Base-by-base conservation (phyloP, 768 basidiomycete species). In the Pleurotus salmoneostramineus region DNA sequence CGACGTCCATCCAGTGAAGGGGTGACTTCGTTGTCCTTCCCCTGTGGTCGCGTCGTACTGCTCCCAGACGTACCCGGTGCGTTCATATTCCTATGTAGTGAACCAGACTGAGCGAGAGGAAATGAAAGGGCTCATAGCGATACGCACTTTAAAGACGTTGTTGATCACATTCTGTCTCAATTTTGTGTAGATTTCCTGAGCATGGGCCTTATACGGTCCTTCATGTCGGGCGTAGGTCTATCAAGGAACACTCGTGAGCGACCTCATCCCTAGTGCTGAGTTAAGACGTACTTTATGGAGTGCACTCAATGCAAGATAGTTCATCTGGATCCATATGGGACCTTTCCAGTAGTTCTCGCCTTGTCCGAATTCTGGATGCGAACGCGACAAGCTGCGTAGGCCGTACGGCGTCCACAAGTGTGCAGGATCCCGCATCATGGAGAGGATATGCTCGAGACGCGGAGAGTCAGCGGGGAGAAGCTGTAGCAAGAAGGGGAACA, bases 261-360 rank as follows among this genome's bases (percentile, higher is more conserved):
- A 11, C 34, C 35, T n/a, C 11, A 2, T 21, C 15, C 44, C 14
- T 15, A 5, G 21, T 10, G 4, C 4, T 2, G 56, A 12, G 17
- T 31, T 5, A 10, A 10, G 3, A 62, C 74, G 56, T 32, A 91
- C 93, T 71, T 87, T 89, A 68, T 93, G 78, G 58, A 98, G 72
- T 10, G 93, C 83, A 31, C 83, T 79, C 52, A 98, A 75, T 12
- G 88, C 86, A 60, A 98, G 80, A 68, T 94, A 98, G 72, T 98
- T 98, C 90, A 98, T 95, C 70, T 93, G 95, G 37, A 97, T 82
- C 95, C 95, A 98, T 50, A 98, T 89, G 2, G 95, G 92, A 1
- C 96, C 95, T 65, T 88, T 89, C 95, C 95, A 98, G 71, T 98
- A 98, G 73, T 98, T 92, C 72, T 98, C 95, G 48, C 89, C 96